phyloP scores from a whole-genome alignment of 164 flowering plant genomes.

The Saururus chinensis region DNA sequence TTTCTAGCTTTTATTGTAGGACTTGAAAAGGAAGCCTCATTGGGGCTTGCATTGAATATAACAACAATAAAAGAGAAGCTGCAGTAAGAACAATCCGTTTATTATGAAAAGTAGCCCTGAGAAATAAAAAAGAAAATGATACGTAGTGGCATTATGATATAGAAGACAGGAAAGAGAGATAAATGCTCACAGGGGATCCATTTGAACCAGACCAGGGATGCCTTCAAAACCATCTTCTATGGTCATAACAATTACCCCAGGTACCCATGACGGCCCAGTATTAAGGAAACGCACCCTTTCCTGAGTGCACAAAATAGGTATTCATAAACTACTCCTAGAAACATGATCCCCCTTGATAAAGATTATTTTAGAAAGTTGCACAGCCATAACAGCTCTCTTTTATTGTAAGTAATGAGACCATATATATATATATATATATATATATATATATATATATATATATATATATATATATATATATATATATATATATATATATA shows the following conservation, averaged over 20 bases:
- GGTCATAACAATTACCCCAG: constrained; percentile 84
- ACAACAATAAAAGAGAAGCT: constrained; percentile 68
- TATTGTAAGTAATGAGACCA: too few species aligned
- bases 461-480: too few species aligned
- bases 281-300: constrained; percentile 76
- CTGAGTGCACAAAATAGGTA: constrained; percentile 23
- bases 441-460: too few species aligned
- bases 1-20: constrained; percentile 33
- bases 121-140: too few species aligned
- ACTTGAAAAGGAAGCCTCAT: constrained; percentile 34
- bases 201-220: constrained; percentile 56
- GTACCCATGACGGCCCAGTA: constrained; percentile 64
- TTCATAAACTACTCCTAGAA: not conserved
- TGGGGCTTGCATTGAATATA: constrained; percentile 54
- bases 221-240: constrained; percentile 89
- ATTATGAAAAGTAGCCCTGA: too few species aligned
- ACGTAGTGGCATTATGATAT: too few species aligned
- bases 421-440: too few species aligned
- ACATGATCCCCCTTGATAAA: too few species aligned
- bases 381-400: too few species aligned
- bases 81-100: constrained; percentile 8
- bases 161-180: constrained; percentile 2
- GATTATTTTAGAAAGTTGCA: too few species aligned
- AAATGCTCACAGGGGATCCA: constrained; percentile 61
- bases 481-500: too few species aligned